Conservation (phyloP, 2,329 filamentous ascomycete species). For the Colletotrichum lindemuthianum region DNA sequence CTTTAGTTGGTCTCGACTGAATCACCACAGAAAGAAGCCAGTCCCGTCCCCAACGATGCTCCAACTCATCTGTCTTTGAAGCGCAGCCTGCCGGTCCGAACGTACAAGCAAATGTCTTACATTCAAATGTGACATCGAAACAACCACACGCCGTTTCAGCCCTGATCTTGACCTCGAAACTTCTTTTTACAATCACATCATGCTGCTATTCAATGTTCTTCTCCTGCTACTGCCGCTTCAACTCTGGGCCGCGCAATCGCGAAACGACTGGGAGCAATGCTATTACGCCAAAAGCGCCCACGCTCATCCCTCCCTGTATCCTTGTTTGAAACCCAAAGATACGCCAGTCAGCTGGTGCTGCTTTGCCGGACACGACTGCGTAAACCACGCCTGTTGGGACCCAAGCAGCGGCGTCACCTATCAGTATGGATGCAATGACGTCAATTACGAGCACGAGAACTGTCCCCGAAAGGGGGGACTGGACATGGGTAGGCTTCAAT, state of each 20-base stretch:
- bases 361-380: constrained; percentile 18
- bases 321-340: constrained; percentile 18
- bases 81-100: no score
- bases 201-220: background rate
- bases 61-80: no score
- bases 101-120: no score
- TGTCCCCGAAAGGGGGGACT: constrained; percentile 26
- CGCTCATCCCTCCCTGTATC: constrained; percentile 9
- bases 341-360: constrained; percentile 24
- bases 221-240: background rate
- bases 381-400: constrained; percentile 23
- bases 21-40: no score
- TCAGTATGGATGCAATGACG: constrained; percentile 33
- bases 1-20: no score
- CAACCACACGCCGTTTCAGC: no score
- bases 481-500: background rate
- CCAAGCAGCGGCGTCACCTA: constrained; percentile 11
- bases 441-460: constrained; percentile 26
- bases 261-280: constrained; percentile 16
- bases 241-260: background rate
- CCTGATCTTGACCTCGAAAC: no score
- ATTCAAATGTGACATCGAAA: no score
- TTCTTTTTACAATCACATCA: no score
- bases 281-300: constrained; percentile 22
- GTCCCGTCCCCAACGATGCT: no score